A percentile compares a stretch with the other conserved stretches of the same genome.
Conservation (phyloP, 2,329 filamentous ascomycete species). For the Ascochyta viciae-villosae region DNA sequence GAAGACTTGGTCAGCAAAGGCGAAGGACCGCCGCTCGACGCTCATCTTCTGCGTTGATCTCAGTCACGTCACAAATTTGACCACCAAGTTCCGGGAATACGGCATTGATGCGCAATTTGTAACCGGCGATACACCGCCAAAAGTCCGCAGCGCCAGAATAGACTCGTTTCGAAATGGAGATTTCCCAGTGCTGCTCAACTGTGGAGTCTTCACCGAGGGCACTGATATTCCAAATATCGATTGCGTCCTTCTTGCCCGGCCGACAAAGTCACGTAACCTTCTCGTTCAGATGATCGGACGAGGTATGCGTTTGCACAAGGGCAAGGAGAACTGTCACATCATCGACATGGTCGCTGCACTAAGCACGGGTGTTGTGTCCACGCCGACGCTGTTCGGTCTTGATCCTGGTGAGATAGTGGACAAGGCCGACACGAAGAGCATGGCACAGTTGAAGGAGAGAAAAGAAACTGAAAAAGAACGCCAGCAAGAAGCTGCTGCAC, state of each 20-base stretch:
- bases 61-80: conserved; percentile 78
- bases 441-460: conserved; percentile 63
- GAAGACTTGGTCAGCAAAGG: conserved; percentile 83
- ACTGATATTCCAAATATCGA: conserved; percentile 98
- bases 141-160: conserved; percentile 73
- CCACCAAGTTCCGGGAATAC: conserved; percentile 74
- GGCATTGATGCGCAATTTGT: conserved; percentile 86
- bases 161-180: conserved; percentile 77
- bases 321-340: conserved; percentile 88
- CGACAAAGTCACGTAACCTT: conserved; percentile 90
- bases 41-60: conserved; percentile 95
- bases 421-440: conserved; percentile 67
- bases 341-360: conserved; percentile 95
- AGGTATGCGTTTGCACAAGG: conserved; percentile 82
- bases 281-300: conserved; percentile 97
- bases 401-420: conserved; percentile 81
- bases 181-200: conserved; percentile 91
- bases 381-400: conserved; percentile 90
- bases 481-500: conserved; percentile 71
- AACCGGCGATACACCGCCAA: conserved; percentile 78
- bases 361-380: conserved; percentile 83
- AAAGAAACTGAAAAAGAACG: conserved; percentile 54
- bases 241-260: conserved; percentile 85
- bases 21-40: conserved; percentile 77
- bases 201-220: conserved; percentile 94